phyloP scores from a whole-genome alignment of 176 grass and related monocot species.

The Avena eriantha region DNA sequence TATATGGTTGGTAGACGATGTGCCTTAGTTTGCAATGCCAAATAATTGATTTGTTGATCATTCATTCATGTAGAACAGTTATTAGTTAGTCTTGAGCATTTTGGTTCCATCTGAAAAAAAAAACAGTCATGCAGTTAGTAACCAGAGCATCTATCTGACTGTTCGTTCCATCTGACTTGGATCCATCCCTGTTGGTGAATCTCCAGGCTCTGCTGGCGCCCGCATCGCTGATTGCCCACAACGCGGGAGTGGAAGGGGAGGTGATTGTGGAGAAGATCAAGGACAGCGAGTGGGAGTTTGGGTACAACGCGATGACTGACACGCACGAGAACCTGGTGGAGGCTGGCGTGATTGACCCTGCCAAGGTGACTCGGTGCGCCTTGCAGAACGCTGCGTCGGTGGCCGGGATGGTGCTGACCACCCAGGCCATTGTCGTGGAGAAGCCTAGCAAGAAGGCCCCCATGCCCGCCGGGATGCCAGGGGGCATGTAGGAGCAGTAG shows the following conservation, averaged over 20 bases:
- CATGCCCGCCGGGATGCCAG: slow-evolving; percentile 41
- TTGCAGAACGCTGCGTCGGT: slow-evolving; percentile 75
- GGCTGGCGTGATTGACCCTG: slow-evolving; percentile 81
- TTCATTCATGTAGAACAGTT: background rate
- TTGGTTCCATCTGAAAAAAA: no score
- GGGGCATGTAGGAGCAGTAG: slow-evolving; percentile 49
- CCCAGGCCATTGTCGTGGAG: slow-evolving; percentile 87
- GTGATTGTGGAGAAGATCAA: slow-evolving; percentile 85
- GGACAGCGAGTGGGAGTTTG: slow-evolving; percentile 78
- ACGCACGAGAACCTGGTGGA: slow-evolving; percentile 84
- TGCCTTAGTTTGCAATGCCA: background rate
- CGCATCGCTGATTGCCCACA: slow-evolving; percentile 78
- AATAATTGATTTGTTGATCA: background rate
- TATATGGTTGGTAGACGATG: background rate
- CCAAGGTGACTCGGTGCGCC: slow-evolving; percentile 84
- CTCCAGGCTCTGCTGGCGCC: slow-evolving; percentile 73
- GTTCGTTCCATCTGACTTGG: background rate
- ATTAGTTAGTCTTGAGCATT: background rate
- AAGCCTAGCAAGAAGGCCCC: slow-evolving; percentile 72
- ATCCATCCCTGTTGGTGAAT: background rate
- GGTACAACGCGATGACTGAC: slow-evolving; percentile 92
- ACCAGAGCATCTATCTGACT: background rate
- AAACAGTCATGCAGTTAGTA: no score
- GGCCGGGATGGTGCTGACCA: slow-evolving; percentile 91
- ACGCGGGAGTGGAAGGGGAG: slow-evolving; percentile 89